These are phyloP conservation scores for Selenicereus undatus DNA, from an alignment of 148 eudicot species.

Conservation along the genomic window DNA sequence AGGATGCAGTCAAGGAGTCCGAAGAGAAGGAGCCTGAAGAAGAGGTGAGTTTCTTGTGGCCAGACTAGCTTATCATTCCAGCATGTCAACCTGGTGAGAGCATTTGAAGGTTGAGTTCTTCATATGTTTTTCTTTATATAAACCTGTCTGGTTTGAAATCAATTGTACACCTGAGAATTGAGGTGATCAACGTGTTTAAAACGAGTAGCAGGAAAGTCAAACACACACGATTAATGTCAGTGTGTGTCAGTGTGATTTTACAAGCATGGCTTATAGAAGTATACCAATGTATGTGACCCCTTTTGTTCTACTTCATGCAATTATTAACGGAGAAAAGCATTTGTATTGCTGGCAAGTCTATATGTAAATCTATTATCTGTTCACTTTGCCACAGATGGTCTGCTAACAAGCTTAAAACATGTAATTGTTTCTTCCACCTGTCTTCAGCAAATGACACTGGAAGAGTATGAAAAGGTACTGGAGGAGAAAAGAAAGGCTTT, in stretches of 20 bases:
- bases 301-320: neutral
- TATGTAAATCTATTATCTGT: too few relatives aligned
- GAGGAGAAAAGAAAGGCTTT: conserved; percentile 86
- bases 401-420: neutral
- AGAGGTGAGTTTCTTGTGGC: conserved; percentile 32
- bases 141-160: neutral
- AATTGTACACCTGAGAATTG: neutral
- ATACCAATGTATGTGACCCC: neutral
- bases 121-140: neutral
- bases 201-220: neutral
- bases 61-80: neutral
- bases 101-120: neutral
- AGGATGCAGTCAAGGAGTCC: conserved; percentile 37
- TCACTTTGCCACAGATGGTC: neutral
- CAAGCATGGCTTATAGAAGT: neutral
- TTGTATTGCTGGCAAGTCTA: neutral
- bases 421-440: neutral
- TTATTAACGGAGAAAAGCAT: neutral
- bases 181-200: neutral
- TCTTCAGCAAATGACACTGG: conserved; percentile 72
- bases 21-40: conserved; percentile 58
- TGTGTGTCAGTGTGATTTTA: neutral
- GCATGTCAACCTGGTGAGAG: too few relatives aligned
- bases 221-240: neutral
- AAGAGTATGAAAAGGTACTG: conserved; percentile 76